Evolutionary conservation across 345 rosid genomes (phyloP).

Genomic region (Brassica cretica): DNA sequence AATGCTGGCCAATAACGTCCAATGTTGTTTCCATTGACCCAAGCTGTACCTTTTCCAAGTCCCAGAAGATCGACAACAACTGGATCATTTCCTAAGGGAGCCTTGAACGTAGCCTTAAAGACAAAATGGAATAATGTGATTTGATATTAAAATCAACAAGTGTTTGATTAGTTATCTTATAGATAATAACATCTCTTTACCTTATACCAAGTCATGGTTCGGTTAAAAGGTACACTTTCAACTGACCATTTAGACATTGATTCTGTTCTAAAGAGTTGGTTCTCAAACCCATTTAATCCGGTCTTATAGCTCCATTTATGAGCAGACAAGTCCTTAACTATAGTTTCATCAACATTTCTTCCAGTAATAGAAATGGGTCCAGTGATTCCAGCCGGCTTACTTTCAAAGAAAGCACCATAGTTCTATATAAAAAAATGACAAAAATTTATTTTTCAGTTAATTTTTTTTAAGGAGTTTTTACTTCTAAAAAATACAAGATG

Average conservation of each 20-base stretch:
- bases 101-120: background rate
- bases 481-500: background rate
- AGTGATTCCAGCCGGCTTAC: background rate
- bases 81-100: background rate
- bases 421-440: background rate
- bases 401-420: background rate
- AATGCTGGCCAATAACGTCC: background rate
- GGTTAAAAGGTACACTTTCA: background rate
- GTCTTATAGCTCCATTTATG: background rate
- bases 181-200: background rate
- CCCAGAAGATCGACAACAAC: background rate
- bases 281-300: background rate
- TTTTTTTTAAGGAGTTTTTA: background rate
- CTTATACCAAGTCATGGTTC: background rate
- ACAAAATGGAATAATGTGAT: no score
- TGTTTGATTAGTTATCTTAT: background rate
- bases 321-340: background rate
- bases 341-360: background rate
- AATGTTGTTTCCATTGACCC: background rate
- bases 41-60: background rate
- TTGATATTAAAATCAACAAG: background rate
- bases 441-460: background rate
- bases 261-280: background rate
- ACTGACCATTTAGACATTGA: background rate
- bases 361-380: background rate